phyloP scores from a whole-genome alignment of 352 stramenopile genomes.

The Phytophthora meadii region DNA sequence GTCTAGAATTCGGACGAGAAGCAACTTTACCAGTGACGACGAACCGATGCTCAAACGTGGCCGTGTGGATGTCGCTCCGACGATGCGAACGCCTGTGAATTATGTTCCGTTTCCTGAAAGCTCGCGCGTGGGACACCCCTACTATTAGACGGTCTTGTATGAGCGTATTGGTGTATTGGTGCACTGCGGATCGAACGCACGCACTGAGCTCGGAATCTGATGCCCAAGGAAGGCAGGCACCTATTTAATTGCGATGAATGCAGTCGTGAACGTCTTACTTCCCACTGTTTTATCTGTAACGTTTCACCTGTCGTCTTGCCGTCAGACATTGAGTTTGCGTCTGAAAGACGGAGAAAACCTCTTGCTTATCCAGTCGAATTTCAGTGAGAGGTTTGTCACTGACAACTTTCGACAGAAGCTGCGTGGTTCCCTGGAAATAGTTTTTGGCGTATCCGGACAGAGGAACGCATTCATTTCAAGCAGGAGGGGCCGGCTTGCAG shows the following conservation, averaged over 20 bases:
- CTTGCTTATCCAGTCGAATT: too few species aligned
- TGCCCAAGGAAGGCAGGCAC: conserved; percentile 4
- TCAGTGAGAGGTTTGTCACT: too few species aligned
- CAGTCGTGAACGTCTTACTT: conserved; percentile 14
- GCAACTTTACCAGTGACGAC: conserved; percentile 39
- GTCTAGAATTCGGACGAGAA: conserved; percentile 35
- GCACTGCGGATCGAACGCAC: conserved; percentile 37
- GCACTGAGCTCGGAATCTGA: conserved; percentile 13
- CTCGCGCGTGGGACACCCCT: conserved; percentile 20
- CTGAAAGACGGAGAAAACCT: too few species aligned
- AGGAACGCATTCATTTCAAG: too few species aligned
- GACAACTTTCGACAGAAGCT: too few species aligned
- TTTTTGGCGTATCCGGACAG: too few species aligned
- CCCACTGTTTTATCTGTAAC: neutral
- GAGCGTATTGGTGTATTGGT: neutral
- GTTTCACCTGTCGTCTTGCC: too few species aligned
- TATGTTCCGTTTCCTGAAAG: conserved; percentile 24
- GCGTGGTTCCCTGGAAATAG: too few species aligned
- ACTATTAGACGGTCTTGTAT: conserved; percentile 32
- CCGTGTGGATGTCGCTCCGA: conserved; percentile 27
- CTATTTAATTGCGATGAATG: conserved; percentile 41
- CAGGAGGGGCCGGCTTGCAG: too few species aligned
- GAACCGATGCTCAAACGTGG: conserved; percentile 43
- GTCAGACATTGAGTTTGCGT: too few species aligned
- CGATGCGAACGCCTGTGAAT: conserved; percentile 32